These are phyloP conservation scores for Thoreauomyces humboldtii DNA, from an alignment of 192 early-diverging fungal species.

Conservation along the genomic window DNA sequence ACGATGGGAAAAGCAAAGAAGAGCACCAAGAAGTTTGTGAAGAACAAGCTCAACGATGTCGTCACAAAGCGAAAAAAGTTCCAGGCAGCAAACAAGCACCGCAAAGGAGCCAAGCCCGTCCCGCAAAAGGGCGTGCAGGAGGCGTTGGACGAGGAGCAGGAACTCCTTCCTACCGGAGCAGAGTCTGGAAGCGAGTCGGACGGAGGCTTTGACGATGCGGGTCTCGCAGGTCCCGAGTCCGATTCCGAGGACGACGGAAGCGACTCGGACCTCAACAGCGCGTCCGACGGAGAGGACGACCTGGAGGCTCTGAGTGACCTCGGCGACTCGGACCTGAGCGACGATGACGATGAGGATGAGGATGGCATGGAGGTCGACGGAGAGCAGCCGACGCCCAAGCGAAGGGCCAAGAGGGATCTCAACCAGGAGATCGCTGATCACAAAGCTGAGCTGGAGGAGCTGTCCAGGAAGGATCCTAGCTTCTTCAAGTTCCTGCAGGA, in stretches of 20 bases:
- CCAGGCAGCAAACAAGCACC: conserved; percentile 18
- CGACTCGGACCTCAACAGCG: conserved; percentile 21
- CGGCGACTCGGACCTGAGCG: conserved; percentile 38
- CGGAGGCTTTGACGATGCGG: conserved; percentile 56
- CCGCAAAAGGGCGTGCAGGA: neutral
- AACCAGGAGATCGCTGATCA: conserved; percentile 62
- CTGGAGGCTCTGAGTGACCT: conserved; percentile 41
- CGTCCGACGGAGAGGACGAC: conserved; percentile 19
- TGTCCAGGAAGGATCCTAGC: conserved; percentile 84
- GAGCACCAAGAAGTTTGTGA: conserved; percentile 74
- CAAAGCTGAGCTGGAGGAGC: conserved; percentile 77
- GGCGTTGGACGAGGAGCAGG: neutral
- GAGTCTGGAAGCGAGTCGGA: conserved; percentile 55
- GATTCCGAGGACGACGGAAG: conserved; percentile 34
- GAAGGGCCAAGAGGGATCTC: conserved; percentile 36
- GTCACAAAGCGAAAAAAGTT: conserved; percentile 36
- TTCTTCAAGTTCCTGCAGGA: conserved; percentile 91
- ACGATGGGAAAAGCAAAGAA: conserved; percentile 66
- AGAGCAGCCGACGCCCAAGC: conserved; percentile 34
- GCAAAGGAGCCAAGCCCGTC: conserved; percentile 5
- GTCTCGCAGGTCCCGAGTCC: conserved; percentile 28
- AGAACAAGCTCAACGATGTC: conserved; percentile 67
- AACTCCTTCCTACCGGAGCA: neutral
- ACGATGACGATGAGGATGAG: conserved; percentile 42
- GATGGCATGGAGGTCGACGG: conserved; percentile 59